These are phyloP conservation scores for Wallacemonas sp. DNA, from an alignment of 208 protist species.

Conservation along the genomic window DNA sequence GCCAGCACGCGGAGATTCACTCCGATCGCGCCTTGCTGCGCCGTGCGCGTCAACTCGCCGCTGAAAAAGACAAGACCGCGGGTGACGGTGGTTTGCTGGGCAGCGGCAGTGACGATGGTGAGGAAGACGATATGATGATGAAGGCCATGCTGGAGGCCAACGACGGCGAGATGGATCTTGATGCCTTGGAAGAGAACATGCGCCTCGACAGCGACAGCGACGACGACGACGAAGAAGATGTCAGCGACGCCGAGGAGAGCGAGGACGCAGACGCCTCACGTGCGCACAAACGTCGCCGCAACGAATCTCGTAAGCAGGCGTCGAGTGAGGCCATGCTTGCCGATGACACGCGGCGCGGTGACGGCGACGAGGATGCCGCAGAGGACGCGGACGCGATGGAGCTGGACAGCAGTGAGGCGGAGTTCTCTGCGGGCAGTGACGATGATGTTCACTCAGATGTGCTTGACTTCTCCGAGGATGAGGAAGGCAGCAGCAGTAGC, in stretches of 20 bases:
- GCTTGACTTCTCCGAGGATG: conserved; percentile 8
- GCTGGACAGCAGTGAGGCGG: conserved; percentile 14
- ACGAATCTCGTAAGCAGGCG: conserved; percentile 7
- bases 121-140: conserved; percentile 31
- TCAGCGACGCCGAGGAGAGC: conserved; percentile 19
- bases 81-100: not conserved
- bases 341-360: conserved; percentile 7
- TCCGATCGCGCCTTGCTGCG: conserved; percentile 32
- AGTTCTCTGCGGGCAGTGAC: conserved; percentile 29
- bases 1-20: conserved; percentile 17
- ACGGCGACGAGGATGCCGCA: conserved; percentile 24
- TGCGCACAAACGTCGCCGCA: not conserved
- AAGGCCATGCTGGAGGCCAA: conserved; percentile 22
- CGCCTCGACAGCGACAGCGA: conserved; percentile 12
- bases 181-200: conserved; percentile 33
- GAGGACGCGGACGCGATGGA: conserved; percentile 27
- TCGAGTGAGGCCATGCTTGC: conserved; percentile 28
- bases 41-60: conserved; percentile 22
- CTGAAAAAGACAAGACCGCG: conserved; percentile 4
- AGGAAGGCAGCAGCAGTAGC: conserved; percentile 1
- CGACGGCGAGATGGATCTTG: conserved; percentile 33
- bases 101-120: conserved; percentile 10
- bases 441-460: conserved; percentile 32
- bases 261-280: conserved; percentile 11
- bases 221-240: conserved; percentile 14